Base-by-base conservation (phyloP, 139 green algal genomes). In the Chloropicon primus region DNA sequence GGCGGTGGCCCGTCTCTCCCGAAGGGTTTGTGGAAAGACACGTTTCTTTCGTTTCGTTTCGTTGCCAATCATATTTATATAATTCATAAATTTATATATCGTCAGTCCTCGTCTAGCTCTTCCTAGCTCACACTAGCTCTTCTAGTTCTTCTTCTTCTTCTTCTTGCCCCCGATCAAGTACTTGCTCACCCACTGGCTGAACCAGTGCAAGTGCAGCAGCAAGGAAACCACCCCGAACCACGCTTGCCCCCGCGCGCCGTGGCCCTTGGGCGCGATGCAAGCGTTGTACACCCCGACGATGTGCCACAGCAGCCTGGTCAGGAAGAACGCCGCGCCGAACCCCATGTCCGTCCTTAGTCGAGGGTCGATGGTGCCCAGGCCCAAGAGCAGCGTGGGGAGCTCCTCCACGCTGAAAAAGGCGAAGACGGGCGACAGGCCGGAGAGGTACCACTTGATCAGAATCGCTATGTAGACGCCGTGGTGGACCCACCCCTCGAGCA, bases 131-230 rank as follows among this genome's bases (percentile, higher is more conserved):
- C n/a, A 22, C n/a, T 76, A 28, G 21, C 22, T 76, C 22, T 23
- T 25, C n/a, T 23, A 21, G n/a, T 23, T 76, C 72, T 23, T 25
- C 72, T 76, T 76, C 72, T 76, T 76, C 72, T 76, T 76, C 72
- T 76, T 76, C 72, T 76, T 76, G n/a, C 0, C 26, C 72, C 41
- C 41, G 10, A 62, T 53, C 21, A 76, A 2, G 25, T 76, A 28
- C 73, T 76, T 27, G 24, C 73, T 27, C 2, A 76, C 10, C 73
- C 73, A 76, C 25, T 28, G 21, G 23, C 23, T 28, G 73, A 76
- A 76, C 73, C 73, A 76, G 73, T 76, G 73, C 2, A 76, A 25
- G 73, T 76, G 73, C 24, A 76, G 73, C 2, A 2, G 2, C n/a
- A 76, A 54, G 23, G 73, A 54, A 25, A 76, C 25, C 10, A 62